Conservation (phyloP, 306 rosid species). For the Prosopis cineraria region DNA sequence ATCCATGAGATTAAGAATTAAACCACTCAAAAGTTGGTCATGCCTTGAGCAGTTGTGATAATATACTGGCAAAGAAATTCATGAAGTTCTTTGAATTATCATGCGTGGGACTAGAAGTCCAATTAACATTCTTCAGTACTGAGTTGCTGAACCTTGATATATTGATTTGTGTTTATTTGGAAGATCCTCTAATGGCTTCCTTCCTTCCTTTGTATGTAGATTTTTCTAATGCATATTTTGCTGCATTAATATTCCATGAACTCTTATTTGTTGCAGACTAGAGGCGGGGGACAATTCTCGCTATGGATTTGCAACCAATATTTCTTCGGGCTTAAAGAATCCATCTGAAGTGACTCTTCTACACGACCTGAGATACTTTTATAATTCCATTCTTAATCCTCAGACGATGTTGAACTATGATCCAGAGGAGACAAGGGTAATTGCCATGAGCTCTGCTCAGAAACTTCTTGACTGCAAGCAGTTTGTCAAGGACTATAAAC, state of each 20-base stretch:
- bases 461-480: slow-evolving; percentile 97
- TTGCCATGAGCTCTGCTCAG: slow-evolving; percentile 66
- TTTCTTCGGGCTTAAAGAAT: slow-evolving; percentile 44
- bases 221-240: not conserved
- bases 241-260: not conserved
- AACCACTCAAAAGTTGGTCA: not conserved
- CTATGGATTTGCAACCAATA: slow-evolving; percentile 38
- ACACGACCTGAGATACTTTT: slow-evolving; percentile 70
- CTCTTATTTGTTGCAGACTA: slow-evolving; percentile 52
- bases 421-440: slow-evolving; percentile 58
- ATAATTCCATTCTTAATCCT: slow-evolving; percentile 79
- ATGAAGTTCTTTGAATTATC: slow-evolving; percentile 21
- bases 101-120: slow-evolving; percentile 25
- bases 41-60: not conserved
- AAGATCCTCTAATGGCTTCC: slow-evolving; percentile 10
- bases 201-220: slow-evolving; percentile 3
- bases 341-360: slow-evolving; percentile 71
- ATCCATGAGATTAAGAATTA: not conserved
- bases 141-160: not conserved
- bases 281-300: slow-evolving; percentile 50
- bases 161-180: slow-evolving; percentile 25
- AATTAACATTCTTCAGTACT: not conserved
- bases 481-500: slow-evolving; percentile 72
- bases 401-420: slow-evolving; percentile 56
- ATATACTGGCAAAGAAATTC: not conserved